Evolutionary conservation across 768 basidiomycete species (phyloP), one percentile per base, ranked within the genome.

Genomic region (Pleurotus sapidus): DNA sequence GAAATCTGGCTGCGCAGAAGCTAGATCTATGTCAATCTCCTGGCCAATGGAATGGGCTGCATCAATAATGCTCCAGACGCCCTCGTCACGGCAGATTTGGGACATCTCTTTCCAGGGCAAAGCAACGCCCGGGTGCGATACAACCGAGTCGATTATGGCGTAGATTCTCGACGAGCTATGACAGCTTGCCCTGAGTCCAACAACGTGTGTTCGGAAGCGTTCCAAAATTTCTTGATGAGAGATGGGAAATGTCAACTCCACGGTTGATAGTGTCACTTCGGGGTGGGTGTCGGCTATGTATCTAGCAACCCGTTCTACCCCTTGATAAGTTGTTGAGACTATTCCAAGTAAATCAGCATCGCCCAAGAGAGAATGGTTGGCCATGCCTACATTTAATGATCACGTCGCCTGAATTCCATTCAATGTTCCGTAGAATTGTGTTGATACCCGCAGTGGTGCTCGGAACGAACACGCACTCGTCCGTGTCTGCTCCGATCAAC

Each of bases 1-100:
- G 66, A 91, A 91, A 68, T 92, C 91, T 3, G 86, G 86, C 50
- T 74, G 72, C 0, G 70, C 70, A 45, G 74, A 72, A 3, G 73
- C 74, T 15, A 93, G 67, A 63, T 91, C 78, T 57, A 91, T 76
- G 55, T 81, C 70, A 5, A 79, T 63, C 63, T 90, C 84, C 63
- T 89, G 89, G 0, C 91, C 91, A 40, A 93, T 80, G 3, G 84
- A 81, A 64, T 93, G 91, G 5, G 91, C 91, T 1, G 80, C 91
- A 63, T 93, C 91, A 5, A 93, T 72, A 12, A 93, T 66, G 30
- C 78, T 85, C 64, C 80, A 79, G 3, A 87, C 77, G 3, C 81
- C 81, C 58, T 86, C 84, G 60, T 86, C 77, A 53, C 77, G 74
- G 65, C 87, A 88, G n/a, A 90, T 71, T 3, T 75, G 67, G 1